A percentile compares a stretch with the other conserved stretches of the same genome.
These are phyloP conservation scores for Ogataea degrootiae DNA, from an alignment of 805 yeast species.

Conservation along the genomic window DNA sequence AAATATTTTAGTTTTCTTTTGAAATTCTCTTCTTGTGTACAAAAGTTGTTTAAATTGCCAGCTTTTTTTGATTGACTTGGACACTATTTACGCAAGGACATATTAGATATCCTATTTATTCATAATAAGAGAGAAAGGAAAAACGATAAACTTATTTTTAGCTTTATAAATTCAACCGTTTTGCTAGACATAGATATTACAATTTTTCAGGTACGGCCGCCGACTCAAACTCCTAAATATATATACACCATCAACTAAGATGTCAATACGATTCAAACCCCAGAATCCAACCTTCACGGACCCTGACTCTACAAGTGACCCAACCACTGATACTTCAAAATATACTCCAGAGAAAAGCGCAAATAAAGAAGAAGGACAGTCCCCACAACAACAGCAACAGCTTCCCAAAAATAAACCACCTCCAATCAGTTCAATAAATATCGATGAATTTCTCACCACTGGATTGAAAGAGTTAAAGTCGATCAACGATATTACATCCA, in stretches of 20 bases:
- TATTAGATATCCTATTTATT: too few relatives aligned
- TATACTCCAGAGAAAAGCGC: background rate
- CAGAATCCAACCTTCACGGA: slow-evolving; percentile 23
- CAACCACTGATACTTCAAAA: background rate
- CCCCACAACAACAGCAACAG: background rate
- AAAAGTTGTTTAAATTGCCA: too few relatives aligned
- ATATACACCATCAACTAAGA: background rate
- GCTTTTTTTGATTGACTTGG: too few relatives aligned
- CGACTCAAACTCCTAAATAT: too few relatives aligned
- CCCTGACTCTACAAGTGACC: background rate
- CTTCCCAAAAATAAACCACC: slow-evolving; percentile 1
- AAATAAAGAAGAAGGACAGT: background rate
- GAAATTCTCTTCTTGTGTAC: too few relatives aligned
- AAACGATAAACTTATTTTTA: too few relatives aligned
- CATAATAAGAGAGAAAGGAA: too few relatives aligned
- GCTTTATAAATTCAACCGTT: too few relatives aligned
- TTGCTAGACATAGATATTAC: too few relatives aligned
- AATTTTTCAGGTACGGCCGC: too few relatives aligned
- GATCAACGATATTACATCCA: slow-evolving; percentile 20
- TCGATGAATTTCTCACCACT: slow-evolving; percentile 28
- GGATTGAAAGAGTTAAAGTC: slow-evolving; percentile 14
- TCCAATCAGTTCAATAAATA: slow-evolving; percentile 21
- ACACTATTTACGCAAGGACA: too few relatives aligned
- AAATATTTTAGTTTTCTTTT: too few relatives aligned
- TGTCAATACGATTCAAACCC: slow-evolving; percentile 18